These are phyloP conservation scores for Suillus americanus DNA, from an alignment of 768 basidiomycete species.

Conservation along the genomic window DNA sequence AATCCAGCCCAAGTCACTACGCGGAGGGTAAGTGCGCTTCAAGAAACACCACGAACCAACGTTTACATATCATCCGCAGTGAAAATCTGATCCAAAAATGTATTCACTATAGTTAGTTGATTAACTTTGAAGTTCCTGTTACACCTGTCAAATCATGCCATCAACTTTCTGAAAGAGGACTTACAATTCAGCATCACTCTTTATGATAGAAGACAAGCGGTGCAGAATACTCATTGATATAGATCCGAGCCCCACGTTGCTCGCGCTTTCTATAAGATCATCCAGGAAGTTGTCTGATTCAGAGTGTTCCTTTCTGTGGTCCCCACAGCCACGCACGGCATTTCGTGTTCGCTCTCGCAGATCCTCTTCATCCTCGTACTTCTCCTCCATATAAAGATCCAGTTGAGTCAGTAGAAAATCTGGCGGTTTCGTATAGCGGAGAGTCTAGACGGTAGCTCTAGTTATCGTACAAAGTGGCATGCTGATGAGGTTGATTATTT, in stretches of 20 bases:
- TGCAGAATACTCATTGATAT: conserved; percentile 59
- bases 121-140: conserved; percentile 63
- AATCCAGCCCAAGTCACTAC: neutral
- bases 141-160: conserved; percentile 8
- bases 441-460: conserved; percentile 43
- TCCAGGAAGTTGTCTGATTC: conserved; percentile 58
- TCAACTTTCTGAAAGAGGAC: conserved; percentile 24
- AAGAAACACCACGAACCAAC: neutral
- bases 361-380: conserved; percentile 88
- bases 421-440: conserved; percentile 75
- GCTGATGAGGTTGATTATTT: conserved; percentile 12
- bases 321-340: conserved; percentile 28
- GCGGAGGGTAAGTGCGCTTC: neutral
- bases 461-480: neutral
- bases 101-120: conserved; percentile 56
- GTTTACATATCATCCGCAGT: neutral
- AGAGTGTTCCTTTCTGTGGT: conserved; percentile 29
- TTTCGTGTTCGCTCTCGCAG: conserved; percentile 63
- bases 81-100: conserved; percentile 45
- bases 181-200: conserved; percentile 60
- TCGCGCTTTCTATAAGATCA: conserved; percentile 59
- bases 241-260: conserved; percentile 34
- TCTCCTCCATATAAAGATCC: conserved; percentile 82
- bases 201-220: conserved; percentile 54
- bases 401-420: conserved; percentile 79